Percentiles rank a stretch among this genome's conserved stretches.
phyloP scores from a whole-genome alignment of 1,139 yeast genomes.

The Dujonia santamariae region DNA sequence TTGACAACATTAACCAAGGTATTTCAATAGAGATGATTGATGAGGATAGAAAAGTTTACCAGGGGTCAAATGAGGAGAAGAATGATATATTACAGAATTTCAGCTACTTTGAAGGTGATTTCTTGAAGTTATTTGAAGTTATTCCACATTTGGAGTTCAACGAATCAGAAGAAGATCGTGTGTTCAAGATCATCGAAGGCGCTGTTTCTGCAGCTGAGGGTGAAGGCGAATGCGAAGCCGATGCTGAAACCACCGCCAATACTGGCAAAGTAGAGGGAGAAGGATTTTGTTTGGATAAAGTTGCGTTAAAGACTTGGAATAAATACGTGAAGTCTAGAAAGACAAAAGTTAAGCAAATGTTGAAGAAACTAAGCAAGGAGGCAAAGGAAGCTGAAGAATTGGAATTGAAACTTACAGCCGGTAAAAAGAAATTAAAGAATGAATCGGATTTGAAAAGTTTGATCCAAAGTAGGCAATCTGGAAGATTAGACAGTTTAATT shows the following conservation, averaged over 20 bases:
- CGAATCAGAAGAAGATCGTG: conserved; percentile 59
- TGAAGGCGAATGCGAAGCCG: too few relatives aligned
- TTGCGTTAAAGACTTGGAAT: conserved; percentile 44
- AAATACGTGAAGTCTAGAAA: conserved; percentile 48
- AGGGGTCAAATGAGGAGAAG: conserved; percentile 63
- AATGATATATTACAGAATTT: conserved; percentile 63
- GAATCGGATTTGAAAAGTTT: conserved; percentile 49
- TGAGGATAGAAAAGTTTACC: conserved; percentile 64
- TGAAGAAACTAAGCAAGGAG: conserved; percentile 51
- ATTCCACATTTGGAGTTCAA: conserved; percentile 74
- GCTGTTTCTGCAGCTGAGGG: conserved; percentile 37
- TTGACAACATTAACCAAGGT: conserved; percentile 53
- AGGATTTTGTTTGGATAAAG: conserved; percentile 24
- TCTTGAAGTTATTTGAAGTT: conserved; percentile 64
- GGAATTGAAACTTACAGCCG: conserved; percentile 25
- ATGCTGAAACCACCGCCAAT: too few relatives aligned
- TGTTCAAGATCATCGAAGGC: conserved; percentile 47
- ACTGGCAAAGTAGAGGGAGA: too few relatives aligned
- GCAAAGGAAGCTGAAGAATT: conserved; percentile 68
- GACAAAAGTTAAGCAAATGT: conserved; percentile 43
- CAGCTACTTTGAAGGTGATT: conserved; percentile 63
- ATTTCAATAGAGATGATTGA: conserved; percentile 74
- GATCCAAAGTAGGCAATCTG: conserved; percentile 44
- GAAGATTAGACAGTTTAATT: conserved; percentile 48
- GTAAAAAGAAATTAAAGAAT: conserved; percentile 15